Evolutionary conservation across 768 basidiomycete species (phyloP).

Genomic region (Termitomyces sp.): DNA sequence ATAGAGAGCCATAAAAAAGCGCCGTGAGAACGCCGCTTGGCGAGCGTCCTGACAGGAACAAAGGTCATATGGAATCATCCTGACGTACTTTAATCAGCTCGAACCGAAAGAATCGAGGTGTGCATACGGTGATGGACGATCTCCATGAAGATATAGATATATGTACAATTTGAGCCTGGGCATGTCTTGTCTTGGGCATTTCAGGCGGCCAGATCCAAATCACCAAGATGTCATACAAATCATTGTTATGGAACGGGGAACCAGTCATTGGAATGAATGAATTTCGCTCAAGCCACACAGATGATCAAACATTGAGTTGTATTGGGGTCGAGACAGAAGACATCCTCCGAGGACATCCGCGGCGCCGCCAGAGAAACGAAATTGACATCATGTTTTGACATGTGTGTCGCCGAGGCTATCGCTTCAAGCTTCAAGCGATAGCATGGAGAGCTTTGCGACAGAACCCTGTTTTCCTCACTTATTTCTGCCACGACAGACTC

Average conservation of each 20-base stretch:
- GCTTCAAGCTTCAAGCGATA: neutral
- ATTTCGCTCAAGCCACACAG: neutral
- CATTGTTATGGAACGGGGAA: neutral
- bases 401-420: neutral
- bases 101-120: neutral
- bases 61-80: neutral
- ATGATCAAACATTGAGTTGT: neutral
- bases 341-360: neutral
- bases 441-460: neutral
- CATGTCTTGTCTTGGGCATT: neutral
- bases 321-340: neutral
- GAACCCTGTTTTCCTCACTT: neutral
- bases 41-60: neutral
- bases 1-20: neutral
- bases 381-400: neutral
- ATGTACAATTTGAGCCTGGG: neutral
- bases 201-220: neutral
- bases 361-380: too few relatives aligned
- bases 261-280: neutral
- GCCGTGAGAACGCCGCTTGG: neutral
- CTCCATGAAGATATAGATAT: neutral
- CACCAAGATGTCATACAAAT: neutral
- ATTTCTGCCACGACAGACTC: neutral
- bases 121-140: neutral
- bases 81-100: neutral